Conservation (phyloP, 1,284 basidiomycete species). For the Puccinia hordei region DNA sequence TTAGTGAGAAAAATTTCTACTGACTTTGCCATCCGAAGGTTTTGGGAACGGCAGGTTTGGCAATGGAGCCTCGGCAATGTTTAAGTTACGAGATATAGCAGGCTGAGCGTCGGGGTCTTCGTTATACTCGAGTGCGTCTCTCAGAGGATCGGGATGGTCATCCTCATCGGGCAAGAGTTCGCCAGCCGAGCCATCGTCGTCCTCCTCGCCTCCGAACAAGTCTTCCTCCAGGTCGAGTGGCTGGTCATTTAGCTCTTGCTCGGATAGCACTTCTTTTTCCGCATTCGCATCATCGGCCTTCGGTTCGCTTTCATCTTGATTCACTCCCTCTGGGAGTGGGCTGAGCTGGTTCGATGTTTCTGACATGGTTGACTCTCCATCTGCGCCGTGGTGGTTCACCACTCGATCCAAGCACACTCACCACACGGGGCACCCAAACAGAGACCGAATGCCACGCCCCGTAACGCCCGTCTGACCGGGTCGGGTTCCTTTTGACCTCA, state of each 20-base stretch:
- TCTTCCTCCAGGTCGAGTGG: slow-evolving; percentile 31
- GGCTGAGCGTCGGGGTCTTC: slow-evolving; percentile 33
- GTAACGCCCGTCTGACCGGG: too few relatives aligned
- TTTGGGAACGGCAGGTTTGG: slow-evolving; percentile 32
- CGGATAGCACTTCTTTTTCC: neutral
- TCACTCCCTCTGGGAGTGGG: neutral
- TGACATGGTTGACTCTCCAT: neutral
- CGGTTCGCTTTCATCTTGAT: neutral
- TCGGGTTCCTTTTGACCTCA: too few relatives aligned
- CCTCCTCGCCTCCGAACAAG: slow-evolving; percentile 39
- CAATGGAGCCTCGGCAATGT: slow-evolving; percentile 30
- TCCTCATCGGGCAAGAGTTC: neutral
- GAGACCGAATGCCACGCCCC: neutral
- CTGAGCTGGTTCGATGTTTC: neutral
- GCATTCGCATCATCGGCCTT: neutral
- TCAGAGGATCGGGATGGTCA: neutral
- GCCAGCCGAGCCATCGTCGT: slow-evolving; percentile 12
- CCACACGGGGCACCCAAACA: neutral
- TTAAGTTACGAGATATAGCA: neutral
- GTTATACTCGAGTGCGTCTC: slow-evolving; percentile 21
- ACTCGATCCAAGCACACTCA: too few relatives aligned
- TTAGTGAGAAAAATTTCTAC: too few relatives aligned
- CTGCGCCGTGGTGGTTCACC: neutral
- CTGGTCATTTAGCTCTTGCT: slow-evolving; percentile 10
- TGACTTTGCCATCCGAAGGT: slow-evolving; percentile 35